Evolutionary conservation across 202 grass and related monocot genomes (phyloP), one percentile per base, ranked within the genome.

Genomic region (Schoenoplectus triqueter): DNA sequence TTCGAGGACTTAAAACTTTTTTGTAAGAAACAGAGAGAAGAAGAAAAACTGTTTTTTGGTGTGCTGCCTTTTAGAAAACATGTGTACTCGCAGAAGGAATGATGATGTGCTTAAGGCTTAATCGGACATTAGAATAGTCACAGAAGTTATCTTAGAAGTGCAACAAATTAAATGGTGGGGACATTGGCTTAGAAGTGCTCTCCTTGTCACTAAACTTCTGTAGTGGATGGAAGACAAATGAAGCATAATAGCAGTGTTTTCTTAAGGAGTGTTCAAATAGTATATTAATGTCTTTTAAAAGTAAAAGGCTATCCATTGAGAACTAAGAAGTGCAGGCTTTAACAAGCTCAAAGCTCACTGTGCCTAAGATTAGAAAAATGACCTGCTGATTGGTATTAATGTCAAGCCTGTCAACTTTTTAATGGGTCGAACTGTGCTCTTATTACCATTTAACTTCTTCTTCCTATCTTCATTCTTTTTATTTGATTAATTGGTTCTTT

Each of bases 341-440:
- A 31, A 31, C 31, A 18, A 5, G 55, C 39, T 61, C 21, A 42
- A 79, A 55, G 1, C 54, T 61, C 22, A 60, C 40, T 78, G 54
- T 19, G 3, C 40, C 75, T 45, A 62, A 79, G 19, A 57, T 40
- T 76, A 76, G 48, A 76, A 56, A 21, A 76, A 75, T 31, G 21
- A 54, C 19, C 31, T 31, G 31, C 31, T 31, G 10, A 8, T 10
- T 18, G 8, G 18, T 20, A 73, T 47, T 17, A 31, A 42, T 31
- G 31, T 31, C 31, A 31, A 31, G 31, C 31, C 31, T 20, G 18
- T 31, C 5, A 45, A 61, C 45, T 73, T 61, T 15, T 11, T 18
- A 79, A 61, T 79, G 73, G 15, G 7, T 44, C 61, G 52, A 61
- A 79, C 14, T 79, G 39, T 7, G 4, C 73, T 40, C 21, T 6